Percentiles rank a stretch among this genome's conserved stretches.
These are phyloP conservation scores for Phytophthora pseudosyringae DNA, from an alignment of 352 stramenopile genomes.

Conservation along the genomic window DNA sequence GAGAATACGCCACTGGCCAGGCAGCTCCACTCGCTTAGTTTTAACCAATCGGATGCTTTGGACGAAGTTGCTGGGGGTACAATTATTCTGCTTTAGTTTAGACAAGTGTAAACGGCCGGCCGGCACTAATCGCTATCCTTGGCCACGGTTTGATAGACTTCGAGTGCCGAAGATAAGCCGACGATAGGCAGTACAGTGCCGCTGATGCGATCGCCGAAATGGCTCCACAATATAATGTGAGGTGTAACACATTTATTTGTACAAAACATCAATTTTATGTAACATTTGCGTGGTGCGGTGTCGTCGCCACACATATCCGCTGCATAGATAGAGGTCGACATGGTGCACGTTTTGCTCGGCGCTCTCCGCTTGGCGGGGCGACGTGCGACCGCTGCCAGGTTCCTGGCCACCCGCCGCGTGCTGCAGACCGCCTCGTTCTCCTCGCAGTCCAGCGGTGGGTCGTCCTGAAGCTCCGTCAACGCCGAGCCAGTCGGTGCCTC, in stretches of 20 bases:
- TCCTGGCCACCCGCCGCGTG: conserved; percentile 28
- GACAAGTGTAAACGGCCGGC: no score
- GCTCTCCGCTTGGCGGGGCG: conserved; percentile 43
- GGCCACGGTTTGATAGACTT: no score
- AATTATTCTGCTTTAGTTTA: no score
- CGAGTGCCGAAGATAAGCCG: no score
- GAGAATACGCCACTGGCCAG: no score
- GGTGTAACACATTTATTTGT: not conserved
- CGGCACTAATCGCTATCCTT: no score
- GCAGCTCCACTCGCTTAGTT: no score
- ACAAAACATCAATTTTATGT: not conserved
- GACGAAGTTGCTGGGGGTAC: no score
- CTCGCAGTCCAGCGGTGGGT: conserved; percentile 72
- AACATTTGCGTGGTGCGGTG: not conserved
- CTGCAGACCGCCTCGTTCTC: conserved; percentile 43
- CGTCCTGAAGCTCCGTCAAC: not conserved
- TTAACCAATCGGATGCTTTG: no score
- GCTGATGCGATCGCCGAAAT: not conserved
- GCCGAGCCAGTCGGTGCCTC: no score
- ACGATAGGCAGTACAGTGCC: no score
- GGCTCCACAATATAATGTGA: not conserved
- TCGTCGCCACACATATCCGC: conserved; percentile 30
- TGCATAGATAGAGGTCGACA: conserved; percentile 25
- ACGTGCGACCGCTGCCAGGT: conserved; percentile 15
- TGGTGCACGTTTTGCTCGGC: conserved; percentile 59